A percentile compares a stretch with the other conserved stretches of the same genome.
phyloP scores from a whole-genome alignment of 176 grass and related monocot genomes.

The Zoysia pacifica region DNA sequence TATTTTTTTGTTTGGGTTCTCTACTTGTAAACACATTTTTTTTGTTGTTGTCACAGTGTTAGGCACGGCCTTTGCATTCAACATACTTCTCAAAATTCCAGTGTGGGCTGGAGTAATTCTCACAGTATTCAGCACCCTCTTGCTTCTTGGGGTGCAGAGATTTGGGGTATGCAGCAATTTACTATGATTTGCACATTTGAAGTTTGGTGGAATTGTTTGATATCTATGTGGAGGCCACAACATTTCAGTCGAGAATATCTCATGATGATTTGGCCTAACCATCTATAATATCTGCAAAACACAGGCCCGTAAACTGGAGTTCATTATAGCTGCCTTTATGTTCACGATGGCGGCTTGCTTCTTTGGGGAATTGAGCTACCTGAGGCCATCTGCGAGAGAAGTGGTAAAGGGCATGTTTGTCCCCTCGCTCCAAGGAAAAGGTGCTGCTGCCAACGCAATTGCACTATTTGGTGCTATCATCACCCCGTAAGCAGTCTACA shows the following conservation, averaged over 20 bases:
- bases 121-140: conserved; percentile 61
- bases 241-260: not conserved
- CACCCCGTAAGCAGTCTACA: conserved; percentile 58
- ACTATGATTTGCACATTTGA: not conserved
- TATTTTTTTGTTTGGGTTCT: not conserved
- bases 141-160: conserved; percentile 72
- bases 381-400: conserved; percentile 62
- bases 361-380: conserved; percentile 77
- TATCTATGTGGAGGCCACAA: not conserved
- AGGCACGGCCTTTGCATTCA: conserved; percentile 80
- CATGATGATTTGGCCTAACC: not conserved
- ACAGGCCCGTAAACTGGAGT: conserved; percentile 75
- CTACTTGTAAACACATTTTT: conserved; percentile 21
- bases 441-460: conserved; percentile 57
- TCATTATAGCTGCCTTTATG: conserved; percentile 56
- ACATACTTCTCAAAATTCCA: conserved; percentile 78
- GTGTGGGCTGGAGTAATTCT: conserved; percentile 82
- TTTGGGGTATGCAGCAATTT: conserved; percentile 47
- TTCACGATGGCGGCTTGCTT: conserved; percentile 84
- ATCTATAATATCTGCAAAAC: not conserved
- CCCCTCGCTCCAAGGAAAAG: conserved; percentile 59
- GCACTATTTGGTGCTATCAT: conserved; percentile 77
- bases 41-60: conserved; percentile 37
- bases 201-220: not conserved
- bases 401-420: conserved; percentile 73